Evolutionary conservation across 192 early-diverging fungal species (phyloP).

Genomic region (Podila epicladia): DNA sequence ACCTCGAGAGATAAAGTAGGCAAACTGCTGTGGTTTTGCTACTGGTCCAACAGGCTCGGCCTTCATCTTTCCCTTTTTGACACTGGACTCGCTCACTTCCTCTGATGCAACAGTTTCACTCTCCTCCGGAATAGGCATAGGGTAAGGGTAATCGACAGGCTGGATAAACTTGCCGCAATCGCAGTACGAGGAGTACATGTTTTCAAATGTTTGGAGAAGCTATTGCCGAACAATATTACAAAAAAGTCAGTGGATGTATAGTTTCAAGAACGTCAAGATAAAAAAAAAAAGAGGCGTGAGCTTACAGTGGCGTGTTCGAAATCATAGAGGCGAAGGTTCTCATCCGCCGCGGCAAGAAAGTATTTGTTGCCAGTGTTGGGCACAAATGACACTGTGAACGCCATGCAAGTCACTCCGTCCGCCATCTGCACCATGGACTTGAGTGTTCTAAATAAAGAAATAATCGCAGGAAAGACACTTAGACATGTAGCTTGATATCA

Average conservation of each 20-base stretch:
- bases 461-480: not conserved
- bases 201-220: conserved; percentile 70
- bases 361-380: conserved; percentile 95
- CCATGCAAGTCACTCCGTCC: conserved; percentile 94
- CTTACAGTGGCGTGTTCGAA: conserved; percentile 80
- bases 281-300: not conserved
- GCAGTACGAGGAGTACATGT: conserved; percentile 93
- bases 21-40: conserved; percentile 55
- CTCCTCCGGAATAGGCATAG: conserved; percentile 53
- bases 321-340: conserved; percentile 89
- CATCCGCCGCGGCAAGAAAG: conserved; percentile 91
- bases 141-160: conserved; percentile 65
- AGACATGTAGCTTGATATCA: not conserved
- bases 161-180: conserved; percentile 93
- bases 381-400: conserved; percentile 93
- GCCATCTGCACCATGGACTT: conserved; percentile 72
- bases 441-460: conserved; percentile 56
- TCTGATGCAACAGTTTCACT: conserved; percentile 27
- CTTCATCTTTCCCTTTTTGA: conserved; percentile 43
- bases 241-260: conserved; percentile 3
- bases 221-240: conserved; percentile 17
- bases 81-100: conserved; percentile 32
- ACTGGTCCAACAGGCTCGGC: conserved; percentile 9
- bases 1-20: conserved; percentile 89
- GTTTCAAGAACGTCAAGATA: not conserved